Evolutionary conservation across 805 yeast species (phyloP).

Genomic region (Kodamaea neixiangensis): DNA sequence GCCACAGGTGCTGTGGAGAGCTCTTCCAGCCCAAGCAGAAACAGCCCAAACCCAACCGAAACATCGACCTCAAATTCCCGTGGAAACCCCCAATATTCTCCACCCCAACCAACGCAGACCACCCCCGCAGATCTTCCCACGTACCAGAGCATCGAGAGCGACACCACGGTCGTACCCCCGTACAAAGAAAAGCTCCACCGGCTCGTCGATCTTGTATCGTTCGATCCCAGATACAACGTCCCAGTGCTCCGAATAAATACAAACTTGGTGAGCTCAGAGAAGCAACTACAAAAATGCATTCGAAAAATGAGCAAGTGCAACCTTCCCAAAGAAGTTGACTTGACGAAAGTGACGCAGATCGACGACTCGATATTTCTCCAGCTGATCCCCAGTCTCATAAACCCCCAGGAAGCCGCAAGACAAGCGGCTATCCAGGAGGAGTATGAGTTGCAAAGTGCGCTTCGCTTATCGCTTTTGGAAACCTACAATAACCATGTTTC

Average conservation of each 20-base stretch:
- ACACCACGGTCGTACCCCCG: slow-evolving; percentile 17
- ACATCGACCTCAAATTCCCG: neutral
- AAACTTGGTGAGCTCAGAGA: slow-evolving; percentile 20
- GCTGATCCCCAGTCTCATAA: slow-evolving; percentile 21
- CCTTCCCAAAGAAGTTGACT: slow-evolving; percentile 20
- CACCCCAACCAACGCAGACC: neutral
- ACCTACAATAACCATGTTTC: slow-evolving; percentile 7
- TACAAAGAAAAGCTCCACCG: slow-evolving; percentile 23
- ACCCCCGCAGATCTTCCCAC: neutral
- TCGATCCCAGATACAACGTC: slow-evolving; percentile 24
- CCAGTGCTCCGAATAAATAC: slow-evolving; percentile 26
- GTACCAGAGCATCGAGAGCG: neutral
- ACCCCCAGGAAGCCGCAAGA: slow-evolving; percentile 9
- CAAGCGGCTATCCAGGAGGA: neutral
- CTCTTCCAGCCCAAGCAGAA: neutral
- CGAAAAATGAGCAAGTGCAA: slow-evolving; percentile 19
- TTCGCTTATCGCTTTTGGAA: slow-evolving; percentile 4
- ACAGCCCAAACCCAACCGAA: neutral
- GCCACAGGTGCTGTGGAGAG: neutral
- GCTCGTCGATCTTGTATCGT: slow-evolving; percentile 23
- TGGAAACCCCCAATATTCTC: neutral
- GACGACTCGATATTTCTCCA: slow-evolving; percentile 23
- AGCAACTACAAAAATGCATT: slow-evolving; percentile 19
- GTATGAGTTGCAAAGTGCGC: slow-evolving; percentile 4
- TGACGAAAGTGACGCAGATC: slow-evolving; percentile 24